These are phyloP conservation scores for Vitis rupestris DNA, from an alignment of 164 flowering plant species.

Conservation along the genomic window DNA sequence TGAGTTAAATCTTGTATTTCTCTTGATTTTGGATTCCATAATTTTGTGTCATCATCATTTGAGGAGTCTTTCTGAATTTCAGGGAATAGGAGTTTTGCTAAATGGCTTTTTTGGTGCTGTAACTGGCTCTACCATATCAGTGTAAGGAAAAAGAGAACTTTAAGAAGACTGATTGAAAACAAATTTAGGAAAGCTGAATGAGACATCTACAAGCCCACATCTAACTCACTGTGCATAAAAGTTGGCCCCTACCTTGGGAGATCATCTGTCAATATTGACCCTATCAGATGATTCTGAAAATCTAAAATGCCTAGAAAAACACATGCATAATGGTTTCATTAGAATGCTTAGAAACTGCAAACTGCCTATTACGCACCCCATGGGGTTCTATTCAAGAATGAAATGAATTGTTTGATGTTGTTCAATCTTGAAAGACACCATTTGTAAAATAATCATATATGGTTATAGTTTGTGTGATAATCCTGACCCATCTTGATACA, in stretches of 20 bases:
- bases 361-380: neutral
- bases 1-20: neutral
- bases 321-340: too few species aligned
- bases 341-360: too few species aligned
- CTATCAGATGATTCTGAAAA: neutral
- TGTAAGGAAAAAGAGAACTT: slow-evolving; percentile 24
- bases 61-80: slow-evolving; percentile 15
- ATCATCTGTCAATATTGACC: neutral
- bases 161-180: neutral
- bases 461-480: neutral
- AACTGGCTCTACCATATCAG: slow-evolving; percentile 44
- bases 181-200: neutral
- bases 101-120: slow-evolving; percentile 41
- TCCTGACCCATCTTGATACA: neutral
- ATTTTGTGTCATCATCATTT: neutral
- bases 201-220: neutral
- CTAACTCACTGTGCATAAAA: neutral
- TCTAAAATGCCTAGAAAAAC: neutral
- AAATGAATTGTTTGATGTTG: neutral
- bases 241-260: neutral
- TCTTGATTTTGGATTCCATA: neutral
- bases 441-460: too few species aligned
- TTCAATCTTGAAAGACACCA: too few species aligned
- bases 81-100: slow-evolving; percentile 65
- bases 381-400: neutral